Percentiles rank a stretch among this genome's conserved stretches.
Evolutionary conservation across 2,329 filamentous ascomycete species (phyloP).

Genomic region (Fusarium torreyae): DNA sequence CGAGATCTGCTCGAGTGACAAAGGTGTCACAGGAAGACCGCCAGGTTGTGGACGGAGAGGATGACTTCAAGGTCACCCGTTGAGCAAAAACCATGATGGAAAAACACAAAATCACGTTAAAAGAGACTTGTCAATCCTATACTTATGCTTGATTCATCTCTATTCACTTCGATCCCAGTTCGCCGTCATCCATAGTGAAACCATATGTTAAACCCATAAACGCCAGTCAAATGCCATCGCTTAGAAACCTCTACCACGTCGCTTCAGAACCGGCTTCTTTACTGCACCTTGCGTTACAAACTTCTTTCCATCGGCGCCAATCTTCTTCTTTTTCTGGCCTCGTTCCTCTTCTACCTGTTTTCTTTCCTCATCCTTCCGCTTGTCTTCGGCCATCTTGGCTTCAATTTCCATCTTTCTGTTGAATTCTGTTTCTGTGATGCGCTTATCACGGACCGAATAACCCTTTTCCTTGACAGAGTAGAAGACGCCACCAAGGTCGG

Average conservation of each 20-base stretch:
- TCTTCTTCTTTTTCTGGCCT: conserved; percentile 58
- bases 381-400: conserved; percentile 90
- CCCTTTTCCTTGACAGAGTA: conserved; percentile 98
- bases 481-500: conserved; percentile 95
- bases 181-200: conserved; percentile 9
- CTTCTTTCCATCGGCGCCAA: conserved; percentile 63
- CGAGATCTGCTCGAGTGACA: conserved; percentile 78
- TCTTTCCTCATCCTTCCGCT: conserved; percentile 74
- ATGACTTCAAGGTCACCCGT: conserved; percentile 71
- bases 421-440: conserved; percentile 91
- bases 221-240: not conserved
- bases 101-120: not conserved
- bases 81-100: conserved; percentile 36
- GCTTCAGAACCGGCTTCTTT: conserved; percentile 72
- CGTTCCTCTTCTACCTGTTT: conserved; percentile 66
- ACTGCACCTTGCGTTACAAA: conserved; percentile 74
- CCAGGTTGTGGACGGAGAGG: conserved; percentile 76
- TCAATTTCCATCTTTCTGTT: conserved; percentile 95
- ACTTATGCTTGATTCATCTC: not conserved
- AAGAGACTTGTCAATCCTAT: not conserved
- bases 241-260: conserved; percentile 69
- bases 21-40: conserved; percentile 80
- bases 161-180: not conserved
- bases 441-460: conserved; percentile 88
- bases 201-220: not conserved